phyloP scores from a whole-genome alignment of 371 early-diverging fungal genomes.

The Parasitella parasitica region DNA sequence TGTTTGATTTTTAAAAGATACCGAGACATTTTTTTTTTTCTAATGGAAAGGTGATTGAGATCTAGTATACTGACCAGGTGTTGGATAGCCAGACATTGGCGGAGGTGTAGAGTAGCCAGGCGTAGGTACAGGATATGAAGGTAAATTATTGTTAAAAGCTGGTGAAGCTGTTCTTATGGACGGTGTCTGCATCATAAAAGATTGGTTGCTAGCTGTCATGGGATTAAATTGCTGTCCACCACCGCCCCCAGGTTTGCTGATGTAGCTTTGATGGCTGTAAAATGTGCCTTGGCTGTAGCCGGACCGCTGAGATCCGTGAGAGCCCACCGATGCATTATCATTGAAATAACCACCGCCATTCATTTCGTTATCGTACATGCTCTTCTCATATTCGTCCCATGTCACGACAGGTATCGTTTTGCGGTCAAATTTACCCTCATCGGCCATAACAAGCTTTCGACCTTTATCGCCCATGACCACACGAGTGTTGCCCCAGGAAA shows the following conservation, averaged over 20 bases:
- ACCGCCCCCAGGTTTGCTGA: slow-evolving; percentile 5
- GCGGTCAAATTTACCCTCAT: slow-evolving; percentile 72
- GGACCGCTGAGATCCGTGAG: slow-evolving; percentile 21
- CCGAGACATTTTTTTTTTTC: too few relatives aligned
- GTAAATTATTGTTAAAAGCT: slow-evolving; percentile 9
- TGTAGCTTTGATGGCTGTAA: slow-evolving; percentile 32
- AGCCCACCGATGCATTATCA: slow-evolving; percentile 30
- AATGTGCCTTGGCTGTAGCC: slow-evolving; percentile 42
- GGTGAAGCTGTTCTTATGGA: slow-evolving; percentile 9
- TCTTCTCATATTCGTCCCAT: slow-evolving; percentile 88
- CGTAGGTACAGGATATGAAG: not conserved
- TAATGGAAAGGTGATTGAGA: slow-evolving; percentile 11
- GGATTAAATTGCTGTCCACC: slow-evolving; percentile 1
- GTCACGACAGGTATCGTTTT: slow-evolving; percentile 67
- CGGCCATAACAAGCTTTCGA: slow-evolving; percentile 59
- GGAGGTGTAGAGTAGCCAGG: slow-evolving; percentile 7
- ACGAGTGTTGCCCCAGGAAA: slow-evolving; percentile 96
- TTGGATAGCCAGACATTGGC: not conserved
- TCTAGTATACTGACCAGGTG: not conserved
- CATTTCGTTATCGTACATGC: slow-evolving; percentile 21
- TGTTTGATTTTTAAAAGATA: too few relatives aligned
- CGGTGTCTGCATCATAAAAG: slow-evolving; percentile 17
- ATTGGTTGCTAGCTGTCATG: not conserved
- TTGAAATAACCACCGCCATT: slow-evolving; percentile 16
- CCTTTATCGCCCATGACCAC: slow-evolving; percentile 75